Evolutionary conservation across 1,139 yeast species (phyloP), one percentile per base, ranked within the genome.

Genomic region (Citeromyces hawaiiensis): DNA sequence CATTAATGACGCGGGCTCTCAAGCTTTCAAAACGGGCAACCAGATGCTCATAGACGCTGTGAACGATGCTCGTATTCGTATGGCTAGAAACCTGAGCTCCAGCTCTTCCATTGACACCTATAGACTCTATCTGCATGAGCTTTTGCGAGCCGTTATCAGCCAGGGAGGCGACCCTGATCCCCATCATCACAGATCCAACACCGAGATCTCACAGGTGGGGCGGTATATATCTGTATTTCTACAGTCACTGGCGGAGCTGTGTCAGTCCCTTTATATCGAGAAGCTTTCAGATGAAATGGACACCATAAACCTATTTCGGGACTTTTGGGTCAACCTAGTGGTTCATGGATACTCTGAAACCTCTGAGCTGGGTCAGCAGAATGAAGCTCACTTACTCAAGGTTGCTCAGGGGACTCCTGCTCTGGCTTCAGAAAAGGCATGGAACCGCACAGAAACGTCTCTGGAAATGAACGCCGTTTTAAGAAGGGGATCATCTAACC

Each of bases 351-450:
- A 78, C 54, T 72, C 79, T 18, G 65, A 68, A 39, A 69, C 70
- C 39, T 78, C 94, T 0, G 65, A 66, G 11, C 63, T 76, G 50
- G 70, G 78, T 9, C 60, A 64, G 41, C 69, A 72, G 50, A 54
- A 60, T 41, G 45, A 46, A 0, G 75, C 72, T 31, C 44, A 49
- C 19, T 65, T 93, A 40, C 69, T 72, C 50, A 65, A 77, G 42
- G 83, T 93, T 50, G 97, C 98, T 0, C 75, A 81, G 51, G 82
- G 73, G 51, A 72, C 96, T 4, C 98, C 98, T 4, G 94, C 97
- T 1, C 70, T 93, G 43, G 96, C 95, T 0, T 82, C 95, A 2
- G 96, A 86, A 49, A 64, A 72, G 15, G 80, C 94, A 2, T 78
- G 94, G 64, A 82, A 82, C 54, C 77, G 88, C 52, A 81, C 91